Base-by-base conservation (phyloP, 2,329 filamentous ascomycete species). In the Penicillium sp. region DNA sequence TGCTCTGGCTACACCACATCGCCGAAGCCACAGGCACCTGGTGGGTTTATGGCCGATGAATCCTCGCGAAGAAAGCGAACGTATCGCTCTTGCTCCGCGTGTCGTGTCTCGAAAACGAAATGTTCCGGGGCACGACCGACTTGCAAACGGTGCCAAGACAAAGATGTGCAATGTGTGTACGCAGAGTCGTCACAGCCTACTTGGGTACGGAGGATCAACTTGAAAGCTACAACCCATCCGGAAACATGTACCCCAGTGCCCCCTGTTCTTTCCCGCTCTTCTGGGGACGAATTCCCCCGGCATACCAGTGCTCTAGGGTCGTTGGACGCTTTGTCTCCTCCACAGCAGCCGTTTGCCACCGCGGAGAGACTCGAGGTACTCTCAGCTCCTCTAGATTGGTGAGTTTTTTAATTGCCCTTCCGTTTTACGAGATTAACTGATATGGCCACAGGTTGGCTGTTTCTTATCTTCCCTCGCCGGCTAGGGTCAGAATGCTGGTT, bases 61-160 rank as follows among this genome's bases (percentile, higher is more conserved):
- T 8, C 49, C 8, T 54, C 54, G 3, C 59, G 54, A 38, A 43
- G 44, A 21, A 64, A 59, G 38, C 43, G 61, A 44, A 64, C 60
- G 1, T 64, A 61, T 50, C 54, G 61, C 5, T 64, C 61, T 13
- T 64, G 61, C 29, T 55, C 44, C 5, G 52, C 47, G 27, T 64
- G 61, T 40, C 59, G 61, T 10, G 40, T 43, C n/a, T 62, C 60
- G 1, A 64, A 64, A 32, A 64, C 61, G 2, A 64, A 64, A 42
- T 64, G 61, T 34, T 64, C 61, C 1, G 61, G 61, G 13, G 60
- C 61, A 13, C 60, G 56, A 38, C 61, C 61, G 31, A 49, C 38
- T 10, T 64, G 61, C 43, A 54, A 51, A 44, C 52, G 60, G 29
- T 64, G 61, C 51, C 48, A 55, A 24, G 44, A 39, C 8, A 57